A percentile compares a stretch with the other conserved stretches of the same genome.
phyloP scores from a whole-genome alignment of 257 asterid genomes.

The Mentha longifolia region DNA sequence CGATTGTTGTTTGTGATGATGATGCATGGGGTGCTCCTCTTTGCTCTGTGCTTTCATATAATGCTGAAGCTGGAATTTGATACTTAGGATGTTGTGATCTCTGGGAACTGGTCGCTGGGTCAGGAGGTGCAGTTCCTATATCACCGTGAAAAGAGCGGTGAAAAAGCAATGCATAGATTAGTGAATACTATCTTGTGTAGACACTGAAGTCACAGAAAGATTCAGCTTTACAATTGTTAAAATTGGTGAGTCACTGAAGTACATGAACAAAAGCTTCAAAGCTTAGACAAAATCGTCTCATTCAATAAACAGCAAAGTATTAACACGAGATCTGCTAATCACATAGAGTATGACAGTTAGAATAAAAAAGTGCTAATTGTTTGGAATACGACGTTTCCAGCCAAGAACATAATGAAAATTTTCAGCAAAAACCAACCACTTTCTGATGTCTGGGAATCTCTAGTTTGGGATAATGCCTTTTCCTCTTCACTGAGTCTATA shows the following conservation, averaged over 20 bases:
- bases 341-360: background rate
- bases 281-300: slow-evolving; percentile 1
- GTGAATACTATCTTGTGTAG: background rate
- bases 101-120: slow-evolving; percentile 45
- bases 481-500: slow-evolving; percentile 75
- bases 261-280: too few relatives aligned
- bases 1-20: slow-evolving; percentile 44
- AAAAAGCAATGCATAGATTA: background rate
- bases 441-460: slow-evolving; percentile 52
- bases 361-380: slow-evolving; percentile 11
- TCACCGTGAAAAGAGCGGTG: slow-evolving; percentile 33
- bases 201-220: background rate
- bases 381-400: slow-evolving; percentile 15
- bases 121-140: slow-evolving; percentile 39
- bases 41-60: slow-evolving; percentile 58
- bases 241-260: too few relatives aligned
- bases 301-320: background rate
- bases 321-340: background rate
- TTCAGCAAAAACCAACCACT: slow-evolving; percentile 52
- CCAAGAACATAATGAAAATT: slow-evolving; percentile 18
- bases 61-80: slow-evolving; percentile 77
- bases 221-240: background rate
- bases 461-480: slow-evolving; percentile 61
- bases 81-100: slow-evolving; percentile 56
- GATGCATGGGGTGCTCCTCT: slow-evolving; percentile 45